Conservation (phyloP, 768 basidiomycete genomes). For the Russula brevipes region DNA sequence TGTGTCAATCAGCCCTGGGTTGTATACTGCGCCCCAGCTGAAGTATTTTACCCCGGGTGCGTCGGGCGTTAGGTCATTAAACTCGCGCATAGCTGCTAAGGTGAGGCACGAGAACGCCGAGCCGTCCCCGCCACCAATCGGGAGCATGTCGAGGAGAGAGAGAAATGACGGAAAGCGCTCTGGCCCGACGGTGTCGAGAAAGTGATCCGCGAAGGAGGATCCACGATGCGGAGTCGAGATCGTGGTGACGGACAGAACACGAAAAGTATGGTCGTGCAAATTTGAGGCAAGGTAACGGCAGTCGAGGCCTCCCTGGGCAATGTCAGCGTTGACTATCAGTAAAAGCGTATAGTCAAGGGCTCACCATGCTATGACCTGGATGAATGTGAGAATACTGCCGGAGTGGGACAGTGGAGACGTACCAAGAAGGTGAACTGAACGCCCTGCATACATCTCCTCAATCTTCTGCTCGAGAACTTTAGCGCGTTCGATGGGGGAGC, state of each 20-base stretch:
- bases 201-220: conserved; percentile 89
- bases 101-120: conserved; percentile 90
- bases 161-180: conserved; percentile 64
- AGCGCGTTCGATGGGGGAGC: conserved; percentile 82
- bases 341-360: conserved; percentile 16
- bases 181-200: conserved; percentile 67
- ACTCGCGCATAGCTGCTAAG: conserved; percentile 74
- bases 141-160: conserved; percentile 72
- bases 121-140: conserved; percentile 93
- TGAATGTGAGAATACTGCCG: conserved; percentile 2
- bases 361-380: conserved; percentile 72
- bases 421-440: conserved; percentile 85
- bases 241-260: conserved; percentile 83
- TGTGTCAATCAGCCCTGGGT: conserved; percentile 86
- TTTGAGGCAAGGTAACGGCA: conserved; percentile 85
- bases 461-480: conserved; percentile 83
- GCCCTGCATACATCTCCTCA: conserved; percentile 71
- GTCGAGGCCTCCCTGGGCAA: conserved; percentile 78
- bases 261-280: conserved; percentile 69
- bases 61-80: conserved; percentile 85
- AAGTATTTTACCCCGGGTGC: conserved; percentile 78
- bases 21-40: conserved; percentile 91
- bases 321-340: conserved; percentile 14
- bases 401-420: conserved; percentile 21
- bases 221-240: conserved; percentile 95